Conservation (phyloP, 2,329 filamentous ascomycete species). For the Alternaria dauci region DNA sequence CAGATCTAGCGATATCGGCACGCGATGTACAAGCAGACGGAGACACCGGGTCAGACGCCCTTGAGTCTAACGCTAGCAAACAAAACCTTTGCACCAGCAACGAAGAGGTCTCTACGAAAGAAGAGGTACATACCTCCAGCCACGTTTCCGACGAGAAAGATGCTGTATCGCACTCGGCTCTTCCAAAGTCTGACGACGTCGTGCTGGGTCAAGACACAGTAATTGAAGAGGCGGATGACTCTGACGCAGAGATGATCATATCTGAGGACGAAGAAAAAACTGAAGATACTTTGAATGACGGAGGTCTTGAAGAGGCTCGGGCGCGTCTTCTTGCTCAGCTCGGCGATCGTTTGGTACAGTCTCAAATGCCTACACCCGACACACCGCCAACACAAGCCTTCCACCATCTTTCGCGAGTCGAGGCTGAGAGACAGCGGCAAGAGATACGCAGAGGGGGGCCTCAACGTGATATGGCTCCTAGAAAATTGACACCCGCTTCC, state of each 20-base stretch:
- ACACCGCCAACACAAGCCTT: neutral
- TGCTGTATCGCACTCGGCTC: neutral
- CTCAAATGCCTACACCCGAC: constrained; percentile 19
- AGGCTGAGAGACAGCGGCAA: constrained; percentile 34
- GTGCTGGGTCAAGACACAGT: neutral
- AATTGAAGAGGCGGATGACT: constrained; percentile 13
- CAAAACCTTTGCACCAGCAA: neutral
- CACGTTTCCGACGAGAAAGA: neutral
- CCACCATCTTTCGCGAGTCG: constrained; percentile 22
- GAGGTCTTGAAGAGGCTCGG: constrained; percentile 60
- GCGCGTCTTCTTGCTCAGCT: constrained; percentile 56
- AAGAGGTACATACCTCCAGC: neutral
- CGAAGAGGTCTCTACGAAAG: neutral
- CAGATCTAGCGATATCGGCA: constrained; percentile 3
- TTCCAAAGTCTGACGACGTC: neutral
- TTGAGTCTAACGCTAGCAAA: neutral
- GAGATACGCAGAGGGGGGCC: constrained; percentile 20
- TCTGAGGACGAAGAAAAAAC: constrained; percentile 30
- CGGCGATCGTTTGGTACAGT: constrained; percentile 41
- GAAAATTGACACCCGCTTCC: neutral
- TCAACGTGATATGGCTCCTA: neutral
- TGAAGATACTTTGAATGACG: constrained; percentile 18
- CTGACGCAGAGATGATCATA: constrained; percentile 32
- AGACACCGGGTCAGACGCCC: neutral
- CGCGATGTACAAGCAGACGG: neutral